Evolutionary conservation across 257 asterid species (phyloP).

Genomic region (Salvia hispanica): DNA sequence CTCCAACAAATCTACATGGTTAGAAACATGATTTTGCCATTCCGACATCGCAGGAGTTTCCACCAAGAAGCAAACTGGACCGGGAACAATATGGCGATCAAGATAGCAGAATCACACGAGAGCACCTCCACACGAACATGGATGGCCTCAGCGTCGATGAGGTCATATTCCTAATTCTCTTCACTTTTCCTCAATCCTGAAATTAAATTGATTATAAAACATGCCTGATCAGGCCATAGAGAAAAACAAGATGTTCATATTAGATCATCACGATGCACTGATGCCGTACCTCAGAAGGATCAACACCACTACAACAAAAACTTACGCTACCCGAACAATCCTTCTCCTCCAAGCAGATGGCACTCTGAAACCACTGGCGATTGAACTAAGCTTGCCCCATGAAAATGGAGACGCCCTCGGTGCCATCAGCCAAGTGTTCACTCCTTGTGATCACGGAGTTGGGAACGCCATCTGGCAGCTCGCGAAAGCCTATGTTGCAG

Average conservation of each 20-base stretch:
- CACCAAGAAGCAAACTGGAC: constrained; percentile 74
- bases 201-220: not conserved
- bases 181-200: constrained; percentile 14
- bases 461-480: constrained; percentile 82
- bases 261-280: constrained; percentile 84
- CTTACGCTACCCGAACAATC: constrained; percentile 81
- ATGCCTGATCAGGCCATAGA: constrained; percentile 53
- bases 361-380: constrained; percentile 83
- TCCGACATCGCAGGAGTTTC: constrained; percentile 63
- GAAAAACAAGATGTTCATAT: constrained; percentile 57
- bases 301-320: constrained; percentile 65
- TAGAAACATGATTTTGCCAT: constrained; percentile 11
- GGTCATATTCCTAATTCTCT: constrained; percentile 35
- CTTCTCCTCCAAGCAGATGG: constrained; percentile 77
- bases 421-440: constrained; percentile 61
- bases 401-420: constrained; percentile 61
- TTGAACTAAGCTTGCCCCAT: constrained; percentile 85
- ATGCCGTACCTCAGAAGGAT: constrained; percentile 79
- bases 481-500: constrained; percentile 89
- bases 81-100: constrained; percentile 60
- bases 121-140: constrained; percentile 65
- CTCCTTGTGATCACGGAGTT: constrained; percentile 66
- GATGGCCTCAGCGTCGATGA: constrained; percentile 63
- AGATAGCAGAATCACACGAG: constrained; percentile 58
- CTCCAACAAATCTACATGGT: not conserved